A percentile compares a stretch with the other conserved stretches of the same genome.
Conservation (phyloP, 495 filamentous ascomycete species). For the Clohesyomyces aquaticus region DNA sequence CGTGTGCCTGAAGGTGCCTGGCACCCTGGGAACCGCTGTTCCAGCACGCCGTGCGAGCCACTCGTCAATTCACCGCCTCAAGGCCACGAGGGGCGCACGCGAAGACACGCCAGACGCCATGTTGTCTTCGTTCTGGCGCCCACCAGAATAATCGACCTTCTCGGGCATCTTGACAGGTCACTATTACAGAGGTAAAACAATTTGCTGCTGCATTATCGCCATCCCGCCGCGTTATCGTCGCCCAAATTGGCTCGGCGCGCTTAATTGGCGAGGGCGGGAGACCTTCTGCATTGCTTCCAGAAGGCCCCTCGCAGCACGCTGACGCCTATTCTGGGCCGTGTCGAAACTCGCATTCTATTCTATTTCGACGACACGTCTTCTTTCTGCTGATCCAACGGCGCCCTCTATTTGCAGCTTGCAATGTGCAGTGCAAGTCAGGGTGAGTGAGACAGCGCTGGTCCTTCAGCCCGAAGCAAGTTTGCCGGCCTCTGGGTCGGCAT, state of each 20-base stretch:
- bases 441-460: neutral
- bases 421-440: neutral
- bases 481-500: slow-evolving; percentile 6
- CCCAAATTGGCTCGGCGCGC: slow-evolving; percentile 23
- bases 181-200: slow-evolving; percentile 16
- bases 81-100: neutral
- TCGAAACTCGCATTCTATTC: slow-evolving; percentile 11
- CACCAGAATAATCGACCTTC: neutral
- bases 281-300: slow-evolving; percentile 31
- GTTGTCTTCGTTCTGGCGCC: slow-evolving; percentile 9
- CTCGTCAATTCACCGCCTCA: neutral
- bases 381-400: neutral
- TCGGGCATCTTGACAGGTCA: slow-evolving; percentile 18
- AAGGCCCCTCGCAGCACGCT: slow-evolving; percentile 26
- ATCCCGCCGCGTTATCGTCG: slow-evolving; percentile 18
- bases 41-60: neutral
- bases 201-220: slow-evolving; percentile 22
- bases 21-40: slow-evolving; percentile 4
- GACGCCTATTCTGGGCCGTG: slow-evolving; percentile 25
- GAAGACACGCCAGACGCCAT: slow-evolving; percentile 2
- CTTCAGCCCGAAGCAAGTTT: slow-evolving; percentile 28
- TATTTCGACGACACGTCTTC: slow-evolving; percentile 28
- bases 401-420: slow-evolving; percentile 22
- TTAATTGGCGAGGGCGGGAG: slow-evolving; percentile 14
- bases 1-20: too few species aligned